Base-by-base conservation (phyloP, 257 asterid species). In the Lycium ferocissimum region DNA sequence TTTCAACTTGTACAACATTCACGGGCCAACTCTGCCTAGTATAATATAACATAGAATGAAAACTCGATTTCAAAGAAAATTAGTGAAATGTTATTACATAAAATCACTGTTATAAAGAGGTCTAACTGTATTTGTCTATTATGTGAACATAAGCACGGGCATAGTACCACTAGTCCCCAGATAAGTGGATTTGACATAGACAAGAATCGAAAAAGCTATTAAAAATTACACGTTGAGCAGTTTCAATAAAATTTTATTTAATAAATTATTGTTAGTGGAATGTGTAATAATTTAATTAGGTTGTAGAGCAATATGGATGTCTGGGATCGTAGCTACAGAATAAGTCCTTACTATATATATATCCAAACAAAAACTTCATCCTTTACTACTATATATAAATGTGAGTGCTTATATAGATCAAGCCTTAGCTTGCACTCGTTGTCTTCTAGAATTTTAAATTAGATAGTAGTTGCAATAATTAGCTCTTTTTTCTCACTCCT, bases 311-410 rank as follows among this genome's bases (percentile, higher is more conserved):
- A 85, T 66, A 56, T n/a, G 43, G 14, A 69, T 59, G 79, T 14
- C 81, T 38, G 58, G 66, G 83, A 85, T 40, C 7, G 8, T 4
- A 38, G 61, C 69, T 72, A 82, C 73, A 61, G 40, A 84, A 82
- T 59, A 82, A 72, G 71, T 49, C 59, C 37, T 18, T 35, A 18
- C 45, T 43, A 53, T 51, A 53, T 26, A n/a, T n/a, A 12, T n/a
- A 33, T 53, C 83, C 86, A 20, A 83, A 57, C 5, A 40, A 13
- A 26, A 59, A 33, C 59, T 53, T 47, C 53, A 15, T 73, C 51
- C 61, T 2, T 67, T 54, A 49, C 40, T 59, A 12, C 37, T 20
- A 75, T 22, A 49, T 26, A 65, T 26, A 69, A 12, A 13, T 76
- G 47, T 76, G 62, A 14, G 58, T 13, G 63, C 47, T 51, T 33